Conservation (phyloP, 352 stramenopile genomes). For the Elongisporangium prolatum region DNA sequence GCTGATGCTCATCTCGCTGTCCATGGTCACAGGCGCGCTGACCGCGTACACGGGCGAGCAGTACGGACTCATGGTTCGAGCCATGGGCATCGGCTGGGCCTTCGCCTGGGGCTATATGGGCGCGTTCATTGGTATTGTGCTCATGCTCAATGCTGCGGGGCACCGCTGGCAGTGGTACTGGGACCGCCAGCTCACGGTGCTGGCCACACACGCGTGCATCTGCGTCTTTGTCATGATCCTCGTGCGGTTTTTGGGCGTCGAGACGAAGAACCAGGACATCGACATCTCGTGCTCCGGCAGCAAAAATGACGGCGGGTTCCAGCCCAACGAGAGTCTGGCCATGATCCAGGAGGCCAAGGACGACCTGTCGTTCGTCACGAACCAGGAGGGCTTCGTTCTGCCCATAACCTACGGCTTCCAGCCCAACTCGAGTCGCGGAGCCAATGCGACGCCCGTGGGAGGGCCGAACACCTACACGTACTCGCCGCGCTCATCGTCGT, state of each 20-base stretch:
- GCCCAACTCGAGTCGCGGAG: too few relatives aligned
- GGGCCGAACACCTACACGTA: conserved; percentile 7
- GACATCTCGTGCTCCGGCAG: conserved; percentile 8
- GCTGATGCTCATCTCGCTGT: conserved; percentile 15
- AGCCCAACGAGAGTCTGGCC: too few relatives aligned
- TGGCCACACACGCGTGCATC: conserved; percentile 12
- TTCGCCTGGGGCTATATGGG: conserved; percentile 30
- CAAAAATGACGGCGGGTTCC: too few relatives aligned
- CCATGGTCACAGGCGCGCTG: conserved; percentile 20
- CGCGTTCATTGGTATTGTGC: conserved; percentile 32
- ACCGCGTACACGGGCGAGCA: conserved; percentile 39
- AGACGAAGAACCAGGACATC: conserved; percentile 31
- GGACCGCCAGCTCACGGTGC: conserved; percentile 14
- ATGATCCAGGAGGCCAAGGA: too few relatives aligned
- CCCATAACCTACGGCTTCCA: too few relatives aligned
- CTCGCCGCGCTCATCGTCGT: conserved; percentile 12
- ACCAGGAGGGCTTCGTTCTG: too few relatives aligned
- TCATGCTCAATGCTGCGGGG: conserved; percentile 19
- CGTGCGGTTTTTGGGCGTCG: conserved; percentile 25
- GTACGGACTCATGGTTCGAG: conserved; percentile 39
- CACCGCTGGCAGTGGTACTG: conserved; percentile 20
- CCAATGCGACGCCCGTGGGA: too few relatives aligned
- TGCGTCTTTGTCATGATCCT: conserved; percentile 17
- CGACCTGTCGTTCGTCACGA: too few relatives aligned
- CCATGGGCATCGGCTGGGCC: conserved; percentile 32